phyloP scores from a whole-genome alignment of 441 rosid genomes.

The Pelargonium myrrhifolium region DNA sequence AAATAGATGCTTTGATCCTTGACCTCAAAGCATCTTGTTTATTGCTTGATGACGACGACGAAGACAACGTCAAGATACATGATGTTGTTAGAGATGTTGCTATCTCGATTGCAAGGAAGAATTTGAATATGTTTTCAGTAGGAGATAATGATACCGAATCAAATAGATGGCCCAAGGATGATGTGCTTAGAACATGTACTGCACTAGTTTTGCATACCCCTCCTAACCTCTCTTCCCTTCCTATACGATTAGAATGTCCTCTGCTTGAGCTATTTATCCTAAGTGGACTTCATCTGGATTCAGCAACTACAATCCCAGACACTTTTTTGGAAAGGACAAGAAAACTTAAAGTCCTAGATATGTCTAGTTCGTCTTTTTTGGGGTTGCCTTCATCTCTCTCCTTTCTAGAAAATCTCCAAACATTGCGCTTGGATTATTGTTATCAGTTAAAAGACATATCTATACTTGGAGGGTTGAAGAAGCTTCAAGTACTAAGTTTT shows the following conservation, averaged over 20 bases:
- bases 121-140: background rate
- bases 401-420: conserved; percentile 6
- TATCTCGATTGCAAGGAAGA: conserved; percentile 18
- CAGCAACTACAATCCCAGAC: background rate
- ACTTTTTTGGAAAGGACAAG: conserved; percentile 10
- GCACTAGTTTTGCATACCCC: background rate
- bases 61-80: conserved; percentile 19
- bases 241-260: background rate
- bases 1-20: conserved; percentile 10
- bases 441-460: background rate
- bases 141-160: background rate
- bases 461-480: conserved; percentile 9
- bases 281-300: background rate
- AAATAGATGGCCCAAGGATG: background rate
- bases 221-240: background rate
- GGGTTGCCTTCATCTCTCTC: conserved; percentile 18
- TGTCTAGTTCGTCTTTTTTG: background rate
- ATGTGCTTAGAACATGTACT: background rate
- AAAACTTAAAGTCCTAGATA: conserved; percentile 14
- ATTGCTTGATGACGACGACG: conserved; percentile 13
- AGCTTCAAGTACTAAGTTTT: conserved; percentile 30
- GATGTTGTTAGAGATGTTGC: conserved; percentile 27
- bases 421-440: conserved; percentile 16
- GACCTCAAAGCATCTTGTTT: conserved; percentile 25
- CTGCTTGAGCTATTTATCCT: background rate